Conservation (phyloP, 192 early-diverging fungal species). For the Umbelopsis sp. region DNA sequence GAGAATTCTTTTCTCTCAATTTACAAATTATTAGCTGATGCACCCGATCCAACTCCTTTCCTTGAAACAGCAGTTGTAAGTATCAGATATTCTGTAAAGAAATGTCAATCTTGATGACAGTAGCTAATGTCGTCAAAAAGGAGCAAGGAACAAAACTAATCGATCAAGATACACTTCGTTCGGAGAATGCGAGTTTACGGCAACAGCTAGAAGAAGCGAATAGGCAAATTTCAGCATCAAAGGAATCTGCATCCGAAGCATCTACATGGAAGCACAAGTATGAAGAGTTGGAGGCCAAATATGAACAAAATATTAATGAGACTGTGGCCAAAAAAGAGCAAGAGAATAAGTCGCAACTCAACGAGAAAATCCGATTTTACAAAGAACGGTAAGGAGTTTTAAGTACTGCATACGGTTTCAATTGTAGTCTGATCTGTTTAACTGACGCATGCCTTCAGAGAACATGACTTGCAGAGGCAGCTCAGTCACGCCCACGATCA, state of each 20-base stretch:
- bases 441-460: conserved; percentile 44
- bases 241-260: conserved; percentile 51
- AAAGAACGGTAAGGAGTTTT: conserved; percentile 66
- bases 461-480: conserved; percentile 81
- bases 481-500: conserved; percentile 79
- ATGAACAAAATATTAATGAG: conserved; percentile 72
- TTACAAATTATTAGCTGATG: conserved; percentile 80
- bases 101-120: not conserved
- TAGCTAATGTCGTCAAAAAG: conserved; percentile 23
- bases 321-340: conserved; percentile 69
- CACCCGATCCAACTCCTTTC: conserved; percentile 81
- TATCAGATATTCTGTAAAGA: not conserved
- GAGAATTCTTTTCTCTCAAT: conserved; percentile 80
- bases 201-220: conserved; percentile 53
- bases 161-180: conserved; percentile 46
- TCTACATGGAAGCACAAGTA: conserved; percentile 58
- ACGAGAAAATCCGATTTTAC: conserved; percentile 79
- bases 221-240: conserved; percentile 40
- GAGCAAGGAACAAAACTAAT: conserved; percentile 54
- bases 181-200: conserved; percentile 61
- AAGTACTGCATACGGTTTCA: not conserved
- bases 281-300: conserved; percentile 60
- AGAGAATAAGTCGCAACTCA: conserved; percentile 72
- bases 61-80: conserved; percentile 61
- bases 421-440: not conserved